Evolutionary conservation across 345 rosid genomes (phyloP).

Genomic region (Euphorbia tirucalli): DNA sequence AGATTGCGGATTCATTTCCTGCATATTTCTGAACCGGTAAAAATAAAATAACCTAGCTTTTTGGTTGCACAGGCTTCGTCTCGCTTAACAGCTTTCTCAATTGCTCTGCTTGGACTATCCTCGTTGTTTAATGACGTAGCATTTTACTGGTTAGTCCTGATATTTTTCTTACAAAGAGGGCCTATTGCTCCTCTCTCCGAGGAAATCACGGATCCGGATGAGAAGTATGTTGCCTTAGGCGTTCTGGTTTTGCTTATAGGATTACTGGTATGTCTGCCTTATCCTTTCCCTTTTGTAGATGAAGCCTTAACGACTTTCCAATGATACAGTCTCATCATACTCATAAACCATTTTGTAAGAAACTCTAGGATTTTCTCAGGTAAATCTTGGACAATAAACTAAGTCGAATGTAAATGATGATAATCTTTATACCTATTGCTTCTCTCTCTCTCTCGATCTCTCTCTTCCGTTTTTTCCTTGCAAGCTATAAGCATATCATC

Average conservation of each 20-base stretch:
- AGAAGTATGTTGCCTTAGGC: slow-evolving; percentile 59
- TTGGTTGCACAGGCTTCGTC: slow-evolving; percentile 56
- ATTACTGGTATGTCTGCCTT: slow-evolving; percentile 76
- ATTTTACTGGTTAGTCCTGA: slow-evolving; percentile 85
- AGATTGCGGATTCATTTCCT: not conserved
- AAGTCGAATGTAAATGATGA: slow-evolving; percentile 3
- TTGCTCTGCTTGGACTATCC: slow-evolving; percentile 68
- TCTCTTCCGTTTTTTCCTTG: too few species aligned
- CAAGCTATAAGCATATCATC: too few species aligned
- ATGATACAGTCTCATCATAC: slow-evolving; percentile 14
- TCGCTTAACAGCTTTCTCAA: slow-evolving; percentile 61
- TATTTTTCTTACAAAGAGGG: slow-evolving; percentile 83
- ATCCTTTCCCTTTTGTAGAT: slow-evolving; percentile 72
- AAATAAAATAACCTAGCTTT: too few species aligned
- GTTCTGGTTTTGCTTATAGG: slow-evolving; percentile 65
- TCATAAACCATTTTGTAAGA: not conserved
- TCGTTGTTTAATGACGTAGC: slow-evolving; percentile 81
- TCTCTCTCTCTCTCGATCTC: not conserved
- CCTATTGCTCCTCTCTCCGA: slow-evolving; percentile 82
- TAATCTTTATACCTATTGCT: not conserved
- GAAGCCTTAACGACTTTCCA: slow-evolving; percentile 43
- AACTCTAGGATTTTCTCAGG: not conserved
- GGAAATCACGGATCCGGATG: slow-evolving; percentile 68
- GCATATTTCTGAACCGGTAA: too few species aligned
- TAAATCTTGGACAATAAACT: not conserved